Evolutionary conservation across 2,329 filamentous ascomycete species (phyloP), one percentile per base, ranked within the genome.

Genomic region (Ophiostoma ulmi): DNA sequence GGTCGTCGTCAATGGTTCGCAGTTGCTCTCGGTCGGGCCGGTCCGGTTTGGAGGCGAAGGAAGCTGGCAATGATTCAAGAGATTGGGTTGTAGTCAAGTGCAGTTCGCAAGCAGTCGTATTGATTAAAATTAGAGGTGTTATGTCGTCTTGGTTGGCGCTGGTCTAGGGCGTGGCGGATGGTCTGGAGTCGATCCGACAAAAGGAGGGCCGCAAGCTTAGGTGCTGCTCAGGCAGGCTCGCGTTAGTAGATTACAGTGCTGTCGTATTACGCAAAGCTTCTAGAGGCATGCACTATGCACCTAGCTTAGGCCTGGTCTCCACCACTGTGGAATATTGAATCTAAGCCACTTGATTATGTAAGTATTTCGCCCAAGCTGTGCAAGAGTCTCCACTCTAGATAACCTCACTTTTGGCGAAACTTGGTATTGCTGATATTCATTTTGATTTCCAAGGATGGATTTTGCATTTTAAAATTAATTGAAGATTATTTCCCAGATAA

Each of bases 81-180:
- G 22, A 8, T 26, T 8, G n/a, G 20, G 52, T 22, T 58, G n/a
- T 3, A 58, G 52, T 31, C 52, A 26, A 26, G 3, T 26, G 52
- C 5, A 58, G 14, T 26, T 26, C 2, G n/a, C 22, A 58, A 26
- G 63, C n/a, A 39, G 35, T 65, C 63, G 36, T 39, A n/a, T n/a
- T 13, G 35, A 26, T 26, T 26, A 36, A 3, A 13, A 63, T 36
- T 58, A 58, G n/a, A 14, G 20, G 52, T 35, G 36, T 35, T 31
- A 63, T 63, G 58, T 63, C 26, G 58, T 63, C 26, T 10, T 22
- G 52, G 44, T 58, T 22, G 52, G n/a, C 52, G 52, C 52, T 58
- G 52, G 52, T 55, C 52, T 55, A 26, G 26, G 26, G 63, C n/a
- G 63, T 64, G 63, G 63, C 63, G 63, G 63, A 65, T 65, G 36